Percentiles rank a stretch among this genome's conserved stretches.
Conservation (phyloP, 805 yeast genomes). For the Monosporozyma unispora region DNA sequence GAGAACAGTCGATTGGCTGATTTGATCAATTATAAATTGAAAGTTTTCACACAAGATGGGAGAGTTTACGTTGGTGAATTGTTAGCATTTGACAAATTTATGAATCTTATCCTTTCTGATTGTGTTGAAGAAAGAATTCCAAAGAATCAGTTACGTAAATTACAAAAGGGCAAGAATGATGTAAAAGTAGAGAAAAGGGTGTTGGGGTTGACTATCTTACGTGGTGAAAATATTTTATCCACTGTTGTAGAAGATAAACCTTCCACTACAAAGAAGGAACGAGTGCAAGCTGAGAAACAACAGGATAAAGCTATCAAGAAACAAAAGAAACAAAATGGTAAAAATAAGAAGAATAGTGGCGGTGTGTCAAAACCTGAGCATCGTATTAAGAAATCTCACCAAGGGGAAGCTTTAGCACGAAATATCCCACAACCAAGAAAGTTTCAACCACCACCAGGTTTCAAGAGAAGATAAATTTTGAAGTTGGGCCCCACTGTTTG, state of each 20-base stretch:
- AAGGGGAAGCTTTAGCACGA: conserved; percentile 6
- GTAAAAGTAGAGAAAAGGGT: conserved; percentile 60
- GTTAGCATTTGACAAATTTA: conserved; percentile 79
- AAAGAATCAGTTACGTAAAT: conserved; percentile 38
- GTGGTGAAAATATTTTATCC: conserved; percentile 83
- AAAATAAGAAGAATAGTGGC: conserved; percentile 4
- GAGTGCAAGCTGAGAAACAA: conserved; percentile 25
- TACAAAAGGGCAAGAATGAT: conserved; percentile 28
- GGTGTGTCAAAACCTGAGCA: conserved; percentile 3
- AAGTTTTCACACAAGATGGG: conserved; percentile 68
- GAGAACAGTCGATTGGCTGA: conserved; percentile 37
- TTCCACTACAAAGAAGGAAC: conserved; percentile 36
- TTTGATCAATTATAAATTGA: conserved; percentile 62
- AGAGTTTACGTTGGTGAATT: conserved; percentile 71
- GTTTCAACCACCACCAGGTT: conserved; percentile 43
- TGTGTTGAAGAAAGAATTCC: conserved; percentile 77
- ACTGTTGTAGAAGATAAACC: conserved; percentile 51
- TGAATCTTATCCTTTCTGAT: conserved; percentile 78
- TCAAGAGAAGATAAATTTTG: conserved; percentile 21
- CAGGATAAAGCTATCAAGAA: conserved; percentile 30
- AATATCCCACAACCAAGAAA: conserved; percentile 32
- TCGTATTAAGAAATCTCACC: not conserved
- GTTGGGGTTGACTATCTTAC: conserved; percentile 69
- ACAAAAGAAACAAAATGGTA: conserved; percentile 25
- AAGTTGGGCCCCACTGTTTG: too few relatives aligned